phyloP scores from a whole-genome alignment of 1,284 basidiomycete genomes.

The Amylostereum chailletii region DNA sequence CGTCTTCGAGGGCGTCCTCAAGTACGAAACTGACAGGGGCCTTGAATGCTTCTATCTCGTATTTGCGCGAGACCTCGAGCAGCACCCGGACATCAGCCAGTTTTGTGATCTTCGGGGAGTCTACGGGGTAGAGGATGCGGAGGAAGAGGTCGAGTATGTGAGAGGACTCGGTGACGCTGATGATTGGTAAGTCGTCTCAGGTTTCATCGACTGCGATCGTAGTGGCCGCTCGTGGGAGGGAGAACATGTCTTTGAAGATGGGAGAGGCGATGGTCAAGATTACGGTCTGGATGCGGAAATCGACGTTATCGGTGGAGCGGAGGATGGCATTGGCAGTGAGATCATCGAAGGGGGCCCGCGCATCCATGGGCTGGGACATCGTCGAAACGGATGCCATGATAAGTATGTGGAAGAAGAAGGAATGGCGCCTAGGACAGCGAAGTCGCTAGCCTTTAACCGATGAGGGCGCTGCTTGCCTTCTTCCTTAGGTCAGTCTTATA shows the following conservation, averaged over 20 bases:
- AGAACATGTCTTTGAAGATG: conserved; percentile 10
- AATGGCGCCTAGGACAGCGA: not conserved
- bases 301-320: conserved; percentile 5
- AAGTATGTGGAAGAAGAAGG: not conserved
- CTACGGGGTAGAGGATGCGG: conserved; percentile 9
- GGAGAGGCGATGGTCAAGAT: conserved; percentile 7
- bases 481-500: too few relatives aligned
- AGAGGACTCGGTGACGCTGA: conserved; percentile 5
- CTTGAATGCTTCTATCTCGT: conserved; percentile 8
- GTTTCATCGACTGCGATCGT: not conserved
- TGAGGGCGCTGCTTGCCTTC: too few relatives aligned
- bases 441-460: not conserved
- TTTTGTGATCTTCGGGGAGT: conserved; percentile 3
- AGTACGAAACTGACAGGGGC: conserved; percentile 4
- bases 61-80: conserved; percentile 9
- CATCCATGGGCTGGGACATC: not conserved
- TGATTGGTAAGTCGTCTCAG: conserved; percentile 3
- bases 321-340: conserved; percentile 4
- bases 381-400: not conserved
- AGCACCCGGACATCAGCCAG: conserved; percentile 6
- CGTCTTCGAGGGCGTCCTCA: not conserved
- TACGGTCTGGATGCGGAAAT: conserved; percentile 9
- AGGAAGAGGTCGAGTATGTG: conserved; percentile 7
- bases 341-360: conserved; percentile 7
- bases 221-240: not conserved